Base-by-base conservation (phyloP, 2,329 filamentous ascomycete genomes). In the Penicillium sclerotigenum region DNA sequence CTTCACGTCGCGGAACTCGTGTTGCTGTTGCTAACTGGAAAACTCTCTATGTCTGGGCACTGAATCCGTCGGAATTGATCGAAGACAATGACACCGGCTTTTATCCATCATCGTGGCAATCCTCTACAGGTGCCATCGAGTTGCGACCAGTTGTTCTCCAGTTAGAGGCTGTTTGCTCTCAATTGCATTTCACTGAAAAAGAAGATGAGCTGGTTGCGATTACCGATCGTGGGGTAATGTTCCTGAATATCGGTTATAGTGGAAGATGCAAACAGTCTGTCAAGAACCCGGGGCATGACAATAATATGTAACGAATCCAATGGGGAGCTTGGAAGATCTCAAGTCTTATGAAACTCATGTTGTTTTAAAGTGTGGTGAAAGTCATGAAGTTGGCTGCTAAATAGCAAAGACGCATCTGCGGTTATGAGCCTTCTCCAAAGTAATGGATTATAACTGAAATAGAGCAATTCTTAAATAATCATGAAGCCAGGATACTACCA, bases 11-110 rank as follows among this genome's bases (percentile, higher is more conserved):
- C 5, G 72, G 73, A 10, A 75, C 73, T 33, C 69, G 76, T 4
- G 64, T 79, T 46, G 76, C 75, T 4, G 67, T 77, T 31, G 71
- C 72, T 5, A 73, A 72, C 41, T 78, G 75, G 75, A 73, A 77
- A 47, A 66, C 66, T 1, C 53, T 78, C 20, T 73, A 73, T 16
- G 55, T 79, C 26, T 79, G 76, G 73, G 64, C 72, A 3, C 33
- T 78, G 47, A 64, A 75, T 22, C 75, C 76, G 1, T 37, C 56
- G n/a, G 69, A 64, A 37, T 53, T 78, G 14, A 68, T 75, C 22
- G 65, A 71, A n/a, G 63, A 65, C 34, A 65, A 71, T 43, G 33
- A 43, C 4, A 61, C 62, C 29, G 60, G 59, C 7, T 73, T 71
- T 40, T 77, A 77, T 54, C 73, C 69, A 8, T 51, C 60, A 1